Base-by-base conservation (phyloP, 345 rosid genomes). In the Cardamine resedifolia region DNA sequence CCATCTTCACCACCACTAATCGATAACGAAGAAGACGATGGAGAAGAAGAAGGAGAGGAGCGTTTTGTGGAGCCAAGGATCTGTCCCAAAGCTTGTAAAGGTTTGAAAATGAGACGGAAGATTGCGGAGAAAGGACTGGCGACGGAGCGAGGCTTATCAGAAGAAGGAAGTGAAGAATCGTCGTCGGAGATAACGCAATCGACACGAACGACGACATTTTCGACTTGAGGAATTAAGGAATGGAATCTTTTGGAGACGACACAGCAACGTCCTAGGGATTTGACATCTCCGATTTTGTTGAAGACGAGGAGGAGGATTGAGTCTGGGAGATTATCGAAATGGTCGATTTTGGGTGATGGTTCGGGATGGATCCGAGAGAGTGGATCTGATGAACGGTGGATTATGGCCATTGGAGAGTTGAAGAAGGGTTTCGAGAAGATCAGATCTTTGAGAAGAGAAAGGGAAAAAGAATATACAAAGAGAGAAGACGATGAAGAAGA, bases 121-220 rank as follows among this genome's bases (percentile, higher is more conserved):
- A 95, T 67, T 10, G 81, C 33, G 18, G 78, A 74, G 53, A 74
- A 47, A 9, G 71, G 59, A 64, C 55, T 5, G 84, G 56, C 34
- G 15, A 58, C 56, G 16, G 85, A 76, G 23, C 97, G 89, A 2
- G 93, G 81, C 59, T 88, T 88, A 41, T 82, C 88, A 11, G 82
- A 72, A 26, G 83, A 43, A 0, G 36, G 15, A 2, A 71, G 59
- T 1, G 80, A 64, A 0, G 83, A 66, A 2, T 68, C 74, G 20
- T 89, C 96, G 58, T 94, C 97, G 59, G 99, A 91, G 72, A 91
- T 91, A 44, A 91, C 96, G 31, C 99, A 95, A 61, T 95, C 99
- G 19, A 95, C 97, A 12, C 96, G 93, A 7, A 95, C 97, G 66
- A 91, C 77, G 58, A 95, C 96, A 83, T 83, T 83, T 1, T 90